Conservation (phyloP, 73 alveolate genomes). For the Chromera velia region DNA sequence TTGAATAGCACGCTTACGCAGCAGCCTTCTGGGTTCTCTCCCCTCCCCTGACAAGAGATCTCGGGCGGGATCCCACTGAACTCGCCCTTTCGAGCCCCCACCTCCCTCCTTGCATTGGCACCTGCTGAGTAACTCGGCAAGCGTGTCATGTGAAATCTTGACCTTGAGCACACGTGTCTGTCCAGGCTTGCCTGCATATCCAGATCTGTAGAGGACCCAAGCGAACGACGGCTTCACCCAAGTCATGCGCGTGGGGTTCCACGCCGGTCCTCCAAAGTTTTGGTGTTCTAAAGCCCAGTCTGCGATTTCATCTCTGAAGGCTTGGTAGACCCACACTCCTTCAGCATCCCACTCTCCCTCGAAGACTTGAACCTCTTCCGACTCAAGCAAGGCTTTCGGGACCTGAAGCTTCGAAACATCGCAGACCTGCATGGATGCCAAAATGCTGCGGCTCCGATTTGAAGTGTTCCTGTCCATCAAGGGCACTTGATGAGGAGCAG, state of each 20-base stretch:
- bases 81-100: conserved; percentile 30
- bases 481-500: too few relatives aligned
- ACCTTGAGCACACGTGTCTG: conserved; percentile 46
- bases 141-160: conserved; percentile 15
- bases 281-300: conserved; percentile 52
- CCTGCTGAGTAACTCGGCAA: conserved; percentile 4
- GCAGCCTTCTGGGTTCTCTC: conserved; percentile 13
- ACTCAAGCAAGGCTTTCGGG: too few relatives aligned
- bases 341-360: conserved; percentile 47
- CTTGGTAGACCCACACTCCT: conserved; percentile 51
- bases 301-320: conserved; percentile 54
- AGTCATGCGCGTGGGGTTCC: conserved; percentile 58
- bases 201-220: conserved; percentile 59
- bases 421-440: too few relatives aligned
- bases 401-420: too few relatives aligned
- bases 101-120: conserved; percentile 20
- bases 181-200: conserved; percentile 33
- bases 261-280: conserved; percentile 52
- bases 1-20: conserved; percentile 32
- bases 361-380: conserved; percentile 20
- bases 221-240: conserved; percentile 61
- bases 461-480: too few relatives aligned
- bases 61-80: conserved; percentile 39
- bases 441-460: too few relatives aligned
- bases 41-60: conserved; percentile 31